phyloP scores from a whole-genome alignment of 768 basidiomycete species.

The Punctularia strigosozonata region DNA sequence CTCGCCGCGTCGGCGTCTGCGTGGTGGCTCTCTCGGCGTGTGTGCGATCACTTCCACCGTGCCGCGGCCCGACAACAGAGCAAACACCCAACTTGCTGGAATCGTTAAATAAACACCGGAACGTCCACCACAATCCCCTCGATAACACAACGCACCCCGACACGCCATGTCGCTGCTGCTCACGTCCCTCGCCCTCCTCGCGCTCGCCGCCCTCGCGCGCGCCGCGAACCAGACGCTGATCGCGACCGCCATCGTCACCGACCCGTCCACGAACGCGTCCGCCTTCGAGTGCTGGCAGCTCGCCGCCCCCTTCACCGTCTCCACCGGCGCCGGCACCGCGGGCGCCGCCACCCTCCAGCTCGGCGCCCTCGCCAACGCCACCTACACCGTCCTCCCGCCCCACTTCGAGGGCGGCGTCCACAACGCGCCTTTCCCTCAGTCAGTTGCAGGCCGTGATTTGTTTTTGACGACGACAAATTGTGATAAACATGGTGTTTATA shows the following conservation, averaged over 20 bases:
- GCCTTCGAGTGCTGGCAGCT: slow-evolving; percentile 18
- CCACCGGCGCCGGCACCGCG: slow-evolving; percentile 13
- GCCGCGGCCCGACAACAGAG: too few relatives aligned
- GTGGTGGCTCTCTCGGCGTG: too few relatives aligned
- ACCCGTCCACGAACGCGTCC: slow-evolving; percentile 7
- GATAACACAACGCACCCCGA: background rate
- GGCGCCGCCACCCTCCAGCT: slow-evolving; percentile 14
- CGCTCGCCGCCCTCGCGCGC: background rate
- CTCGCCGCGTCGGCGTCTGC: too few relatives aligned
- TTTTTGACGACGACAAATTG: background rate
- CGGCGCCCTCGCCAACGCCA: slow-evolving; percentile 14
- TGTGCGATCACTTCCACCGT: too few relatives aligned
- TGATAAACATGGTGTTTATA: background rate
- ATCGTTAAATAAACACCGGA: too few relatives aligned
- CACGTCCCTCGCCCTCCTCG: background rate
- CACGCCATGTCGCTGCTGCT: background rate
- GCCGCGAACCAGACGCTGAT: slow-evolving; percentile 6
- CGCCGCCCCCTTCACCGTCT: slow-evolving; percentile 11
- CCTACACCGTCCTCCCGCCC: slow-evolving; percentile 22
- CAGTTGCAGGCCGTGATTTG: slow-evolving; percentile 1
- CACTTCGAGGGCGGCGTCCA: slow-evolving; percentile 41
- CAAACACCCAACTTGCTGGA: too few relatives aligned
- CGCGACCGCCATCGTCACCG: slow-evolving; percentile 7
- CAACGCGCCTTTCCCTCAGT: slow-evolving; percentile 34
- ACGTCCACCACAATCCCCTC: too few relatives aligned